Conservation (phyloP, 1,139 yeast genomes). For the Magnusiomyces suaveolens region DNA sequence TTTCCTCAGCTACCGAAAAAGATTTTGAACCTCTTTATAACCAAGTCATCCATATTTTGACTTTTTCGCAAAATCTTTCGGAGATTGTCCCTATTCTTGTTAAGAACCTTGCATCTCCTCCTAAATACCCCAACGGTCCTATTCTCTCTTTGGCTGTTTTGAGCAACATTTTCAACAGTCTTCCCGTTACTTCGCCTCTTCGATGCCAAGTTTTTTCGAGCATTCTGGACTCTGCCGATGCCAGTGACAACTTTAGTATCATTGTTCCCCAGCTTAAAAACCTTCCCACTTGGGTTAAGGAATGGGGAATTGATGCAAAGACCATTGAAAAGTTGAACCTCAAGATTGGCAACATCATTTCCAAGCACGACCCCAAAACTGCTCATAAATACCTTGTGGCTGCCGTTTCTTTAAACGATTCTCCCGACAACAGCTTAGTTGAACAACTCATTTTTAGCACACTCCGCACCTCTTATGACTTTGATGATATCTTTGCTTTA, state of each 20-base stretch:
- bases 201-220: slow-evolving; percentile 30
- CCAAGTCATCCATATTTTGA: slow-evolving; percentile 32
- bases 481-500: slow-evolving; percentile 29
- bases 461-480: slow-evolving; percentile 27
- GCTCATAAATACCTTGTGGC: slow-evolving; percentile 26
- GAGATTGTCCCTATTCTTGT: slow-evolving; percentile 29
- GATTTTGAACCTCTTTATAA: slow-evolving; percentile 38
- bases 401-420: slow-evolving; percentile 24
- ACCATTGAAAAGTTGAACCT: slow-evolving; percentile 25
- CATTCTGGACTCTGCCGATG: slow-evolving; percentile 30
- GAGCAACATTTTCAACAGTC: slow-evolving; percentile 36
- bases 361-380: slow-evolving; percentile 22
- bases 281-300: slow-evolving; percentile 33
- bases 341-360: slow-evolving; percentile 24
- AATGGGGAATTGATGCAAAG: slow-evolving; percentile 31
- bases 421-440: slow-evolving; percentile 21
- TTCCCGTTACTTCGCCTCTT: slow-evolving; percentile 27
- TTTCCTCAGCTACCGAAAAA: slow-evolving; percentile 30
- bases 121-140: slow-evolving; percentile 26
- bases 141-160: slow-evolving; percentile 31
- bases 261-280: slow-evolving; percentile 33
- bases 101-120: slow-evolving; percentile 25
- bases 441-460: slow-evolving; percentile 25
- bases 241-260: slow-evolving; percentile 28
- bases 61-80: slow-evolving; percentile 30